Percentiles rank a stretch among this genome's conserved stretches.
These are phyloP conservation scores for Apiospora kogelbergensis DNA, from an alignment of 2,329 filamentous ascomycete genomes.

Conservation along the genomic window DNA sequence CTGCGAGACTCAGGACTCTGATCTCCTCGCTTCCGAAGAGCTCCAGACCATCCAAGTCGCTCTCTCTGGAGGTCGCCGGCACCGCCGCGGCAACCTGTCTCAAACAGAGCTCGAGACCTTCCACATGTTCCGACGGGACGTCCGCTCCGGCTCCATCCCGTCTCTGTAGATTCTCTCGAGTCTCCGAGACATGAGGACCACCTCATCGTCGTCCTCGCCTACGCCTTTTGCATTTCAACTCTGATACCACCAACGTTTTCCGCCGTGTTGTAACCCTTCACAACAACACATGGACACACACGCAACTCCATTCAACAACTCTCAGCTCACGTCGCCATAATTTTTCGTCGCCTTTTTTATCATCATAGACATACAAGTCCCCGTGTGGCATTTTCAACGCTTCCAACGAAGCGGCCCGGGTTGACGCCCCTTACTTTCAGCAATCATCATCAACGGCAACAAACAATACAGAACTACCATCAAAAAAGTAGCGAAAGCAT, in stretches of 20 bases:
- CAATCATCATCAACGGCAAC: not conserved
- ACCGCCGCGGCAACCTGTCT: slow-evolving; percentile 10
- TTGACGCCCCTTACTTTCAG: not conserved
- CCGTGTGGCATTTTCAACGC: slow-evolving; percentile 6
- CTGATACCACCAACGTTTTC: not conserved
- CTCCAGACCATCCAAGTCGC: slow-evolving; percentile 9
- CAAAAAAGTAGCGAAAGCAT: not conserved
- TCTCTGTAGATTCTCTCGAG: not conserved
- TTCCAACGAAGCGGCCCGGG: slow-evolving; percentile 6
- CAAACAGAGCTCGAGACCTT: slow-evolving; percentile 7
- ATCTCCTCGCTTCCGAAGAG: slow-evolving; percentile 7
- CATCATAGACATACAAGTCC: not conserved
- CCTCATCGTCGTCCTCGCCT: not conserved
- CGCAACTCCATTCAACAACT: not conserved
- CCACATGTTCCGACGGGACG: slow-evolving; percentile 10
- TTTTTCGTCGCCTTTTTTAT: not conserved
- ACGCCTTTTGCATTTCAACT: not conserved
- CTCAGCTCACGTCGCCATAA: not conserved
- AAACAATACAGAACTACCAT: not conserved
- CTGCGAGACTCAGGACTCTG: slow-evolving; percentile 5
- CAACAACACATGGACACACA: not conserved
- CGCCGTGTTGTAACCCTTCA: not conserved
- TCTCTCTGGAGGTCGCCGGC: slow-evolving; percentile 5
- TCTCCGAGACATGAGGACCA: not conserved
- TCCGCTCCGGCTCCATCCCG: slow-evolving; percentile 1